Conservation (phyloP, 2,329 filamentous ascomycete genomes). For the Diplodia corticola region DNA sequence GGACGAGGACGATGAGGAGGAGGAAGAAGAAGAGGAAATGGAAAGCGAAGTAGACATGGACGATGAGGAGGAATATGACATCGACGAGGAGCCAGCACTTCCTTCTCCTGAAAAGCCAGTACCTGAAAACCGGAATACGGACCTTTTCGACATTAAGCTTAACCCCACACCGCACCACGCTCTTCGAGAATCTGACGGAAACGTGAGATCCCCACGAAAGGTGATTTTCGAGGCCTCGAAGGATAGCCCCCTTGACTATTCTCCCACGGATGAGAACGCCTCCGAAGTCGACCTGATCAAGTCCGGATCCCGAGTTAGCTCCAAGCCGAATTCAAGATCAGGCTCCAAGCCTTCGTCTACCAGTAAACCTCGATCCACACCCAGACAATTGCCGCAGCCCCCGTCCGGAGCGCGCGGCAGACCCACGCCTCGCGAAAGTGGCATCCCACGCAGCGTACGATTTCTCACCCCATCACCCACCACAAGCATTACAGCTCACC, state of each 20-base stretch:
- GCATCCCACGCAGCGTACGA: conserved; percentile 22
- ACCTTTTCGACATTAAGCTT: conserved; percentile 39
- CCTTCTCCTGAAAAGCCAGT: conserved; percentile 30
- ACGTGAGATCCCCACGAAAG: conserved; percentile 39
- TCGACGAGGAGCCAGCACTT: conserved; percentile 27
- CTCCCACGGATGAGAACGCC: conserved; percentile 38
- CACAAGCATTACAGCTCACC: not conserved
- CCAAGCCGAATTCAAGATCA: conserved; percentile 17
- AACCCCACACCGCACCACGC: conserved; percentile 32
- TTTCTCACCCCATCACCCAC: not conserved
- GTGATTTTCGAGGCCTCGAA: conserved; percentile 39
- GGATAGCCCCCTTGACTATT: conserved; percentile 30
- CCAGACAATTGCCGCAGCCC: not conserved
- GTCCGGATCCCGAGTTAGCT: conserved; percentile 3
- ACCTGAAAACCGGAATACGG: conserved; percentile 27
- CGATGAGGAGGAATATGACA: conserved; percentile 14
- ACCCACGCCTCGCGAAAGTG: conserved; percentile 3
- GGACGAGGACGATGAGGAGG: conserved; percentile 24
- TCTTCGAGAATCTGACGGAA: conserved; percentile 39
- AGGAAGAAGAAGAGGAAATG: conserved; percentile 25
- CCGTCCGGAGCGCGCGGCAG: not conserved
- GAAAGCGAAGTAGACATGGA: conserved; percentile 30
- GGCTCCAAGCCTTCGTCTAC: conserved; percentile 28
- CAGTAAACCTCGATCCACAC: conserved; percentile 6
- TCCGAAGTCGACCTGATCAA: conserved; percentile 34